Base-by-base conservation (phyloP, 352 stramenopile species). In the Pythium oligandrum region DNA sequence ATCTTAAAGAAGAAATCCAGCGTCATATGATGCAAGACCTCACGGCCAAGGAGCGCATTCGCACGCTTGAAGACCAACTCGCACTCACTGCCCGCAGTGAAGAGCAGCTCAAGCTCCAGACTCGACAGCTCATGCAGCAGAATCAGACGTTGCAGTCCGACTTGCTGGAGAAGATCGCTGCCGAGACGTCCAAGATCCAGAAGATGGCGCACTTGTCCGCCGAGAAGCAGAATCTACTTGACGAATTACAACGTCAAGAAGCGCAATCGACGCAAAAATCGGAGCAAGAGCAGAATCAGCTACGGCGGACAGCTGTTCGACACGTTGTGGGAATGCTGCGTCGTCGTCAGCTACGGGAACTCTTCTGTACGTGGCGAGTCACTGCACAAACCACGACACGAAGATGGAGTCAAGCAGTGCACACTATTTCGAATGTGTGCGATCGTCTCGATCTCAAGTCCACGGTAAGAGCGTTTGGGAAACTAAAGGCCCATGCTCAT, bases 31-130 rank as follows among this genome's bases (percentile, higher is more conserved):
- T 84, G 64, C 68, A 86, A 6, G 71, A 77, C n/a, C 40, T 86
- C 12, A 80, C 58, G 54, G 66, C 71, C 0, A 78, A 71, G 17
- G 78, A 85, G 49, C 55, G 69, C 11, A 51, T 86, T 33, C 79
- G 80, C 46, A 85, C 73, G 3, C 51, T 86, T 7, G 61, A 63
- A 11, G 71, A 88, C 34, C 66, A 88, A 34, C 71, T 86, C 4
- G 44, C 67, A 9, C 71, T 80, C 30, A 81, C 61, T 4, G 66
- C 60, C 11, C 79, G 79, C 34, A 85, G 73, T 63, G 78, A 88
- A 53, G 73, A 83, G 51, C 75, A 88, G 40, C 58, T 88, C 40
- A 86, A 88, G 51, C 61, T 85, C 11, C 78, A 88, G 55, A 86
- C 71, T 7, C 75, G 79, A 35, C 73, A 86, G 48, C 69, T 88